Percentiles rank a stretch among this genome's conserved stretches.
Evolutionary conservation across 2,329 filamentous ascomycete genomes (phyloP).

Genomic region (Sporothrix dimorphospora): DNA sequence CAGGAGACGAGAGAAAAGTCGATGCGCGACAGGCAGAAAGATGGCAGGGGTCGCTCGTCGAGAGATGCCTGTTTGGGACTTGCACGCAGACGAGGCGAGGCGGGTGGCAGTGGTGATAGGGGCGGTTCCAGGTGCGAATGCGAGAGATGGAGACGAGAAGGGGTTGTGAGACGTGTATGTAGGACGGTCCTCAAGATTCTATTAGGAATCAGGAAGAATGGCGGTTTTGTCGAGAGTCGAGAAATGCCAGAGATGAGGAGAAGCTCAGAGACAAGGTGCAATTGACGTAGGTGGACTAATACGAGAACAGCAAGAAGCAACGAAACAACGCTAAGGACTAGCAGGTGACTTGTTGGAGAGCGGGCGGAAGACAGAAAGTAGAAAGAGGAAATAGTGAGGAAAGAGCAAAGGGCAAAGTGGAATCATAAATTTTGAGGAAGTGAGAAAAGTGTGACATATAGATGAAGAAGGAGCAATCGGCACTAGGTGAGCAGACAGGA

Average conservation of each 20-base stretch:
- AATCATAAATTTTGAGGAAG: not conserved
- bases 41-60: not conserved
- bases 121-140: not conserved
- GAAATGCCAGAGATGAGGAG: not conserved
- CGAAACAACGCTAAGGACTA: conserved; percentile 8
- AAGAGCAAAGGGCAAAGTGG: not conserved
- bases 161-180: not conserved
- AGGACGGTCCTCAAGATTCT: not conserved
- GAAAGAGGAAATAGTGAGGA: not conserved
- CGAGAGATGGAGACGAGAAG: not conserved
- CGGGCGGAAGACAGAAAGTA: not conserved
- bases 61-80: not conserved
- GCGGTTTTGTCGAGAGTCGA: not conserved
- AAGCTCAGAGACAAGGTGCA: not conserved
- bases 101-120: not conserved
- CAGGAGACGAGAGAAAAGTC: not conserved
- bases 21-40: not conserved
- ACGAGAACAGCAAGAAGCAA: conserved; percentile 12
- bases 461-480: not conserved
- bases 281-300: conserved; percentile 4
- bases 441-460: not conserved
- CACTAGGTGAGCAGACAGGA: not conserved
- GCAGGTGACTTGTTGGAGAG: conserved; percentile 11
- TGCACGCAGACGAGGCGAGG: not conserved
- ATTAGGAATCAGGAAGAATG: not conserved